Conservation (phyloP, 257 asterid species). For the Scutellaria baicalensis region DNA sequence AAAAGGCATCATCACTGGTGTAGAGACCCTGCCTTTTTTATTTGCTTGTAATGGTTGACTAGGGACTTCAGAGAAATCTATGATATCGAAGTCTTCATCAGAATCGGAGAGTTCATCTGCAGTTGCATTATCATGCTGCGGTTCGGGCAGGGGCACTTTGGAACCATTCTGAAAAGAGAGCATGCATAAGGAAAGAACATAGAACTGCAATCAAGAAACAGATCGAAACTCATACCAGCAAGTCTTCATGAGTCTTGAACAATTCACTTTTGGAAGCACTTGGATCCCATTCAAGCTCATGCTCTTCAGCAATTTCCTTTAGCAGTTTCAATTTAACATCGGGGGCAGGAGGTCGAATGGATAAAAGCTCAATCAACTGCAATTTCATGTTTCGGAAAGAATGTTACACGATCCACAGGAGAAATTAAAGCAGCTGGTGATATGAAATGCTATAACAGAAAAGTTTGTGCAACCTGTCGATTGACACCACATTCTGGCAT, state of each 20-base stretch:
- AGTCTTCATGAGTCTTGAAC: slow-evolving; percentile 74
- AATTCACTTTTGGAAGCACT: slow-evolving; percentile 64
- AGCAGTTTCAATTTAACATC: slow-evolving; percentile 76
- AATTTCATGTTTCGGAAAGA: slow-evolving; percentile 1
- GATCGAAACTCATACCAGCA: slow-evolving; percentile 45
- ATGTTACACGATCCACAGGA: slow-evolving; percentile 10
- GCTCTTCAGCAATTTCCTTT: slow-evolving; percentile 87
- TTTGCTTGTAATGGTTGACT: slow-evolving; percentile 45
- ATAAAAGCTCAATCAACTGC: slow-evolving; percentile 78
- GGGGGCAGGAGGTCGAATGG: slow-evolving; percentile 83
- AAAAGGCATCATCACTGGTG: slow-evolving; percentile 79
- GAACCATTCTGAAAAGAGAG: slow-evolving; percentile 47
- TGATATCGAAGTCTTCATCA: slow-evolving; percentile 44
- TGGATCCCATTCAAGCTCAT: slow-evolving; percentile 88
- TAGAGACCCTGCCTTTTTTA: slow-evolving; percentile 29
- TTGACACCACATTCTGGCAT: slow-evolving; percentile 95
- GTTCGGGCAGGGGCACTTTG: slow-evolving; percentile 44
- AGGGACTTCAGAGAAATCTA: slow-evolving; percentile 82
- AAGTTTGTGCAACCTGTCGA: slow-evolving; percentile 59
- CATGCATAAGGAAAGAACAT: slow-evolving; percentile 3
- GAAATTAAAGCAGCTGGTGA: background rate
- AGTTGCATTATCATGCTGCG: slow-evolving; percentile 22
- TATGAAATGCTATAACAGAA: background rate
- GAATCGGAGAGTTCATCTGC: slow-evolving; percentile 39
- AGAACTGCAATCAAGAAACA: background rate